These are phyloP conservation scores for Boletus rubropictus DNA, from an alignment of 768 basidiomycete genomes.

Conservation along the genomic window DNA sequence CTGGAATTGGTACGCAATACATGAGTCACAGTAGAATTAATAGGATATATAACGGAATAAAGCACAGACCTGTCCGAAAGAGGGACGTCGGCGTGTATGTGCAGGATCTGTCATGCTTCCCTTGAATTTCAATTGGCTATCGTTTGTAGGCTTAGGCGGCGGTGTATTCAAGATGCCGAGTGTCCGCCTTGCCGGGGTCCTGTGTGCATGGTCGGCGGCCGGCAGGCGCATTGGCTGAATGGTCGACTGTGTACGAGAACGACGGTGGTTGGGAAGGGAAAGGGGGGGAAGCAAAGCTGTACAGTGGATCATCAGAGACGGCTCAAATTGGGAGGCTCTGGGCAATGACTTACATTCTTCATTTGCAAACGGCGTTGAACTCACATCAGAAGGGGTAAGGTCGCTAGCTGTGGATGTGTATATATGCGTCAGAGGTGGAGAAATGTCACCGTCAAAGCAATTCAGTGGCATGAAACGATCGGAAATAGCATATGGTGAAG, in stretches of 20 bases:
- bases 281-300: constrained; percentile 55
- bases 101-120: constrained; percentile 73
- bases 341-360: constrained; percentile 43
- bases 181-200: constrained; percentile 33
- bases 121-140: constrained; percentile 54
- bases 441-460: not conserved
- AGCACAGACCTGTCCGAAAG: constrained; percentile 37
- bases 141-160: constrained; percentile 56
- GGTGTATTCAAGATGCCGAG: constrained; percentile 47
- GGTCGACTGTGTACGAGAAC: constrained; percentile 57
- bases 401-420: constrained; percentile 49
- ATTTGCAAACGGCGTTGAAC: constrained; percentile 42
- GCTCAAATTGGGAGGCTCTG: constrained; percentile 14
- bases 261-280: constrained; percentile 48
- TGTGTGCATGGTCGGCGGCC: constrained; percentile 23
- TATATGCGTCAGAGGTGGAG: constrained; percentile 25
- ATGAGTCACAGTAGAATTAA: constrained; percentile 16
- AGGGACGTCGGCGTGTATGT: constrained; percentile 38
- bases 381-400: constrained; percentile 42
- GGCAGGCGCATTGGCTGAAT: constrained; percentile 32
- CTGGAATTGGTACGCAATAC: constrained; percentile 22
- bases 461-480: constrained; percentile 4
- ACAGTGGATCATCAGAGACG: constrained; percentile 14
- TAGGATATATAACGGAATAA: constrained; percentile 1
- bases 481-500: not conserved